Evolutionary conservation across 768 basidiomycete genomes (phyloP), one percentile per base, ranked within the genome.

Genomic region (Thelephora ganbajun): DNA sequence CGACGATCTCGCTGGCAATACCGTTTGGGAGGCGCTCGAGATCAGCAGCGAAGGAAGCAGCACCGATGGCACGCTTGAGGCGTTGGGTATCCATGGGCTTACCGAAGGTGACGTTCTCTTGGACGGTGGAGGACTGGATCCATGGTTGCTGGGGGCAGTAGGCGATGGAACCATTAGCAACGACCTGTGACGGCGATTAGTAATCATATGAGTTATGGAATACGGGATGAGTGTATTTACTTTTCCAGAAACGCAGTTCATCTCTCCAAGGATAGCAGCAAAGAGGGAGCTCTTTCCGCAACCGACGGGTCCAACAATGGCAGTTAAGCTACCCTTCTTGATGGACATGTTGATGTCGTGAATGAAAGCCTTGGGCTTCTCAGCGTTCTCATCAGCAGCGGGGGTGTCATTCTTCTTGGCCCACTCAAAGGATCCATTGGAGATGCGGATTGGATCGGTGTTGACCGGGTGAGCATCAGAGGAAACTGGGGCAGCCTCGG

Each of bases 231-330:
- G n/a, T 23, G 5, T 9, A 20, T 6, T 30, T 35, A 14, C 45
- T 23, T 46, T 46, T 7, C 60, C 61, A 35, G 56, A 60, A 26
- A 58, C 47, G 41, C 53, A 51, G 18, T 54, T 30, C 60, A 61
- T 62, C 50, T 61, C 60, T 23, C 60, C 60, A 19, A 61, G 53
- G 13, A 61, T 56, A 7, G 60, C 60, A 6, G 60, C 61, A 30
- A 62, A 33, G 43, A 61, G 51, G 3, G 60, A 61, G 4, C 60
- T 61, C 66, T 83, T 78, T 50, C 82, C 82, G 35, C 73, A 74
- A 12, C 83, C 83, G 9, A 86, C 80, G 12, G 74, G 70, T 0
- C 83, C 83, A 3, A 83, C 77, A 35, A 87, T 66, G 3, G 75
- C 83, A 0, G 74, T 69, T 23, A 84, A 63, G 14, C 64, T 62